Evolutionary conservation across 768 basidiomycete species (phyloP).

Genomic region (Panaeolus cyanescens): DNA sequence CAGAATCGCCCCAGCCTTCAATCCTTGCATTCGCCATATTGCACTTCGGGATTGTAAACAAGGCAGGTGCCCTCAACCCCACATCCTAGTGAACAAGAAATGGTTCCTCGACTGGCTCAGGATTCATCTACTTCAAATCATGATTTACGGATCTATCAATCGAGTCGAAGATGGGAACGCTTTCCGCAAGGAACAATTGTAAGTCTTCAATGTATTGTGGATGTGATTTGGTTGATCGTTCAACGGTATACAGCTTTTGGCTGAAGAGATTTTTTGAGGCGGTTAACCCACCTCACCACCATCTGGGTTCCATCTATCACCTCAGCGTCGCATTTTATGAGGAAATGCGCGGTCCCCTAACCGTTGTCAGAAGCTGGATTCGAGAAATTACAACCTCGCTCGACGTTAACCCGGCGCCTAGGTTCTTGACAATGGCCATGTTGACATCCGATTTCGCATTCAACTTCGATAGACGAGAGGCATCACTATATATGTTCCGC

Average conservation of each 20-base stretch:
- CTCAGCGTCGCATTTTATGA: constrained; percentile 39
- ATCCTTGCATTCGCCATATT: constrained; percentile 25
- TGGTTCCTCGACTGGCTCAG: constrained; percentile 44
- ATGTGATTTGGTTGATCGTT: not conserved
- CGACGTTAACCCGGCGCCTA: constrained; percentile 16
- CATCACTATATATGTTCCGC: constrained; percentile 34
- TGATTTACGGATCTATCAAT: constrained; percentile 40
- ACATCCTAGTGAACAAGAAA: constrained; percentile 25
- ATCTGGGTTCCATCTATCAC: constrained; percentile 43
- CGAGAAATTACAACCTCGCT: constrained; percentile 38
- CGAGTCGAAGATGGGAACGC: constrained; percentile 15
- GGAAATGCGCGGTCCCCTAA: constrained; percentile 35
- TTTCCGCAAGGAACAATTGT: constrained; percentile 15
- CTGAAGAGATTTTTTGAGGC: constrained; percentile 48
- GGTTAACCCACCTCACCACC: constrained; percentile 45
- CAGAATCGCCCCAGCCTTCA: not conserved
- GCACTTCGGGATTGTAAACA: constrained; percentile 32
- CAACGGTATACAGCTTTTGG: constrained; percentile 39
- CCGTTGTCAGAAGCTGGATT: constrained; percentile 47
- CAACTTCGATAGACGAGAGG: constrained; percentile 34
- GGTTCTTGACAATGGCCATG: constrained; percentile 43
- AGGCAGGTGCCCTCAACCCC: constrained; percentile 36
- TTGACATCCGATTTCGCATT: constrained; percentile 39
- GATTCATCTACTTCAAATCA: constrained; percentile 50
- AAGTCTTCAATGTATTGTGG: constrained; percentile 4